Conservation (phyloP, 2,329 filamentous ascomycete species). For the Bretziella fagacearum region DNA sequence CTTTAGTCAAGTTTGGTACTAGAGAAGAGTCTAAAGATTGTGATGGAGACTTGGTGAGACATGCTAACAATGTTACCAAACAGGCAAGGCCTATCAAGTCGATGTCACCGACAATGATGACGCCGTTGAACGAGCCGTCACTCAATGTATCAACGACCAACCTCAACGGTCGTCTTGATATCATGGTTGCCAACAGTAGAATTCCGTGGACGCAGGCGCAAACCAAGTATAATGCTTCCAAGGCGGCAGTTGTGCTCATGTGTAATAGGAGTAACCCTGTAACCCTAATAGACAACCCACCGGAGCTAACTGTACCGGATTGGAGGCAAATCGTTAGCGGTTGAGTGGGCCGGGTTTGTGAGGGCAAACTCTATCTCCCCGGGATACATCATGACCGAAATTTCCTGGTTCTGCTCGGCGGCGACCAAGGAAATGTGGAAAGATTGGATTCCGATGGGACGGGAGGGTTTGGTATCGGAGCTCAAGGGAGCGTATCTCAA, state of each 20-base stretch:
- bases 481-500: slow-evolving; percentile 71
- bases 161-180: slow-evolving; percentile 25
- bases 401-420: slow-evolving; percentile 35
- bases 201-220: slow-evolving; percentile 58
- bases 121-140: slow-evolving; percentile 31
- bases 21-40: no score
- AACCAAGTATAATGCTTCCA: slow-evolving; percentile 56
- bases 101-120: slow-evolving; percentile 23
- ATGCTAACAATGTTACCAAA: not conserved
- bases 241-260: slow-evolving; percentile 44
- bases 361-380: slow-evolving; percentile 57
- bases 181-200: slow-evolving; percentile 42
- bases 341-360: slow-evolving; percentile 64
- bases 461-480: slow-evolving; percentile 56
- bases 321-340: slow-evolving; percentile 47
- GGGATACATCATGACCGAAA: slow-evolving; percentile 60
- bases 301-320: not conserved
- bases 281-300: not conserved
- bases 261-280: slow-evolving; percentile 26
- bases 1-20: no score
- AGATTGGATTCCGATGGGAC: slow-evolving; percentile 21
- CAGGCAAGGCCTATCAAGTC: slow-evolving; percentile 45
- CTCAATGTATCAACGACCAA: not conserved
- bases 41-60: not conserved
- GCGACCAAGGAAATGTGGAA: slow-evolving; percentile 59